Evolutionary conservation across 805 yeast genomes (phyloP), one percentile per base, ranked within the genome.

Genomic region (Kurtzmaniella cleridarum): DNA sequence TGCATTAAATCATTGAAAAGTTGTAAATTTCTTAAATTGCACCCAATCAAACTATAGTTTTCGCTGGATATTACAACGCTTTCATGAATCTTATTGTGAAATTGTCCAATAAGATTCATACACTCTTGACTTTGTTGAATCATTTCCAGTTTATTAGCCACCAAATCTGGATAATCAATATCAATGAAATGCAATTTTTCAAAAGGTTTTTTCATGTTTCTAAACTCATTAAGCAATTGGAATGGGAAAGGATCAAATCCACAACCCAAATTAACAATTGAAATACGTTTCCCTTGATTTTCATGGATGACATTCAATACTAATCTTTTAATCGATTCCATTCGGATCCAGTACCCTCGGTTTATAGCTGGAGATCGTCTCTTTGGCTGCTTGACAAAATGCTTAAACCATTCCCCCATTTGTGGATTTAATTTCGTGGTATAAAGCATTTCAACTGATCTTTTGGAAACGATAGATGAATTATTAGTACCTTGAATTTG

Each of bases 401-500:
- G 67, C 41, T 77, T 71, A 53, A 86, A 84, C 66, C 81, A 84
- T 39, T 65, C 65, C 11, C 57, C 55, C 15, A 53, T 24, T 9
- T 71, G 52, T 17, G 70, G 55, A 47, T 64, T 50, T 29, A 62
- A 54, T 35, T 52, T 49, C 0, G 55, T 41, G 11, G 63, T 52
- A 46, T 81, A 85, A 9, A 84, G 59, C 47, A 71, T 62, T 49
- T 86, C 95, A 2, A 84, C 95, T 1, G 93, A 84, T 45, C 93
- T 60, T 50, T 85, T 85, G 2, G 93, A 84, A 1, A 84, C 89
- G 35, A 86, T 85, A 0, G 95, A 85, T 6, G 88, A 84, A 49
- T 81, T 84, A 53, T 86, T 85, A 2, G 95, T 85, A 3, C 87
- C 89, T 59, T 85, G 95, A n/a, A 85, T 79, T 23, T 82, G 81